These are phyloP conservation scores for Diutina siamensis DNA, from an alignment of 1,139 yeast species.

Conservation along the genomic window DNA sequence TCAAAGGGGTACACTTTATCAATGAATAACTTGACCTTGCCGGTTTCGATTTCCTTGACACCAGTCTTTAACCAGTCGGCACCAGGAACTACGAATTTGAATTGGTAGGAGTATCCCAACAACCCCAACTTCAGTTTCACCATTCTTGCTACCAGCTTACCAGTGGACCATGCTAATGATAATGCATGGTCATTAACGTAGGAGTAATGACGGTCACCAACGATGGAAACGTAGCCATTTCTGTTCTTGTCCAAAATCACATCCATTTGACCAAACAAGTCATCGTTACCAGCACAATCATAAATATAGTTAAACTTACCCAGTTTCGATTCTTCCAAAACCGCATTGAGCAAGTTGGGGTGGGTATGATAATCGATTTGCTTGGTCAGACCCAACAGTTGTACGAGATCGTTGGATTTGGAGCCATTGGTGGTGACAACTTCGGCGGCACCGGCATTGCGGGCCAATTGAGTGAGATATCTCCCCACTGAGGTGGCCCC, in stretches of 20 bases:
- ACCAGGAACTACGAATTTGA: constrained; percentile 12
- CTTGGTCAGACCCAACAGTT: constrained; percentile 39
- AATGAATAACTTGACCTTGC: constrained; percentile 31
- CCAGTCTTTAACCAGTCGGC: constrained; percentile 11
- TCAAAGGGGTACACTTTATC: constrained; percentile 43
- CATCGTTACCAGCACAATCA: constrained; percentile 21
- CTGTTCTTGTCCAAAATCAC: constrained; percentile 26
- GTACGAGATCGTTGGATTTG: constrained; percentile 27
- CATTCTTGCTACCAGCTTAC: constrained; percentile 7
- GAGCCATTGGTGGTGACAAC: background rate
- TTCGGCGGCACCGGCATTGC: background rate
- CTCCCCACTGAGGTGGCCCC: constrained; percentile 4
- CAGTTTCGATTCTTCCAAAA: constrained; percentile 9
- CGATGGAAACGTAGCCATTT: constrained; percentile 27
- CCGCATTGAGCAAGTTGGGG: constrained; percentile 10
- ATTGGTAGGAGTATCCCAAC: constrained; percentile 11
- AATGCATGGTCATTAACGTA: constrained; percentile 11
- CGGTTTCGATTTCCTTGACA: constrained; percentile 29
- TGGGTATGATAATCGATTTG: constrained; percentile 37
- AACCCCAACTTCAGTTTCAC: constrained; percentile 11
- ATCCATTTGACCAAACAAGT: constrained; percentile 14
- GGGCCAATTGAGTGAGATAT: constrained; percentile 1
- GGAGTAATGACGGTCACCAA: constrained; percentile 34
- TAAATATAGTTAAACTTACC: constrained; percentile 25
- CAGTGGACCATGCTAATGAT: constrained; percentile 7